Percentiles rank a stretch among this genome's conserved stretches.
Conservation (phyloP, 108 stramenopile species). For the Aureococcus anophagefferens region DNA sequence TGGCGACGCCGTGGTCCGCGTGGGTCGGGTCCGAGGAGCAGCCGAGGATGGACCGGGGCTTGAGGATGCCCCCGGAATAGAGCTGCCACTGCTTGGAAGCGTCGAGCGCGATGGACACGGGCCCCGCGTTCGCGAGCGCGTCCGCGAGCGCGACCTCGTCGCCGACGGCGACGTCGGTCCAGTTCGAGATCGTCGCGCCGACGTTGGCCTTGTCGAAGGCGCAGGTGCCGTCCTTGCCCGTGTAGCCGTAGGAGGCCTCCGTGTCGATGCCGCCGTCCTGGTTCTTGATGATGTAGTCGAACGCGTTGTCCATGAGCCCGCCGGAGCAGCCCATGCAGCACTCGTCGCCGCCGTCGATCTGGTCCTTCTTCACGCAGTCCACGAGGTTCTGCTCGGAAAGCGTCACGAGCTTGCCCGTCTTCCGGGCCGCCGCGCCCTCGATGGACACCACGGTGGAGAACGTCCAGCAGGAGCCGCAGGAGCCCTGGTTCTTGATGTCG, state of each 20-base stretch:
- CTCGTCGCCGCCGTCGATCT: too few relatives aligned
- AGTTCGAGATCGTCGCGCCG: not conserved
- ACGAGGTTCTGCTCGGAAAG: conserved; percentile 53
- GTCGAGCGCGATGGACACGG: conserved; percentile 44
- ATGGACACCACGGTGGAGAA: conserved; percentile 54
- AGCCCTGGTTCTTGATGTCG: conserved; percentile 28
- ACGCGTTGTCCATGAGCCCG: conserved; percentile 51
- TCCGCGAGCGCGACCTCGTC: conserved; percentile 12
- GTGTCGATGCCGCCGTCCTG: conserved; percentile 34
- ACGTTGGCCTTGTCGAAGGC: not conserved
- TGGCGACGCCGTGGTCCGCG: conserved; percentile 48
- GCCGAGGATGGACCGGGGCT: not conserved
- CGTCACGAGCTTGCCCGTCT: conserved; percentile 25
- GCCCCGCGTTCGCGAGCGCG: conserved; percentile 11
- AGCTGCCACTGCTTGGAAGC: conserved; percentile 13
- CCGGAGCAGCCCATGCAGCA: conserved; percentile 30
- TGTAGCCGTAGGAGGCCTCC: conserved; percentile 48
- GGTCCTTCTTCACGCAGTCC: conserved; percentile 13
- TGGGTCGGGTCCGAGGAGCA: conserved; percentile 17
- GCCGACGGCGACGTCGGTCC: conserved; percentile 1
- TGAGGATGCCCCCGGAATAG: conserved; percentile 10
- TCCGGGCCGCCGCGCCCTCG: conserved; percentile 41
- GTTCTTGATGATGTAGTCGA: conserved; percentile 49
- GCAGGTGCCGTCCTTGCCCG: conserved; percentile 13
- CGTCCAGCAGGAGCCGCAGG: conserved; percentile 47